Base-by-base conservation (phyloP, 177 flowering plant genomes). In the Vitis hybrid region DNA sequence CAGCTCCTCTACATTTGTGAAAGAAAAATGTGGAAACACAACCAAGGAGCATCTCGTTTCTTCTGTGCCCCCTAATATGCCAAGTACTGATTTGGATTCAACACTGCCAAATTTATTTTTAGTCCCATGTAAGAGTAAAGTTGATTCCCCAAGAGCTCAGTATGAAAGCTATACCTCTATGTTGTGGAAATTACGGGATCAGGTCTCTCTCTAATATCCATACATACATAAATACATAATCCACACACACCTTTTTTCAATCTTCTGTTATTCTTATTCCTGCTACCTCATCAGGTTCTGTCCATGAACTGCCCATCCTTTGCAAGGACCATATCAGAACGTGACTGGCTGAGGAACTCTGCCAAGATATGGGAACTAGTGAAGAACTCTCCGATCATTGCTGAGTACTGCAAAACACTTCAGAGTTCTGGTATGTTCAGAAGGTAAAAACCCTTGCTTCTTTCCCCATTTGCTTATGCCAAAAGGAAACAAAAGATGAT, bases 281-380 rank as follows among this genome's bases (percentile, higher is more conserved):
- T 71, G 21, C 32, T 34, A 48, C 11, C 63, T 17, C 59, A 65
- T 54, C 83, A 91, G 97, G 81, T 93, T 71, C 67, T 91, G 52
- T 87, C 94, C 10, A 91, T 89, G 92, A 78, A 70, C n/a, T 34
- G 77, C 52, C 86, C 81, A 15, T 79, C 91, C 4, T 92, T 94
- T 73, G 75, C 91, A 55, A 91, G 87, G 82, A 69, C 88, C 8
- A 83, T 92, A 13, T 87, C 97, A 1, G 98, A 94, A 65, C 90
- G 97, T 9, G 97, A 94, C 32, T 92, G 97, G 98, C 70, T 92
- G 75, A 86, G 82, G 76, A 94, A 87, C 79, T 84, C 92, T 13
- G 90, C 89, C 23, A 88, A 84, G 67, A 86, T 92, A 75, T 94
- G 98, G 98, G 97, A 91, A n/a, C 72, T 80, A 10, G 85, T 94